phyloP scores from a whole-genome alignment of 768 basidiomycete species.

The Panellus pusillus region DNA sequence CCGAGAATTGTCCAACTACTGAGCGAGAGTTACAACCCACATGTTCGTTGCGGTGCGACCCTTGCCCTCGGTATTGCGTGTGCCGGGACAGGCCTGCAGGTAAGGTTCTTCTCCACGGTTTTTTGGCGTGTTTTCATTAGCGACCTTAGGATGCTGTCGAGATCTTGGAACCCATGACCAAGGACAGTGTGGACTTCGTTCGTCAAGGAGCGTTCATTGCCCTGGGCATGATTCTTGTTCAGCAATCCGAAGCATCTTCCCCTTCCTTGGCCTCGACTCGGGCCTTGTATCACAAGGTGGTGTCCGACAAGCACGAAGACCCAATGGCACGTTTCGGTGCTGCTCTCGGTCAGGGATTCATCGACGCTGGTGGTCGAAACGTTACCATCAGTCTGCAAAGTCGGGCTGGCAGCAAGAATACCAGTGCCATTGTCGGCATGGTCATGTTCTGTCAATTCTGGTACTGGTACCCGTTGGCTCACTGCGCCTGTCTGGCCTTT shows the following conservation, averaged over 20 bases:
- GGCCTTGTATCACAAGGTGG: slow-evolving; percentile 84
- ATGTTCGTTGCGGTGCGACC: slow-evolving; percentile 96
- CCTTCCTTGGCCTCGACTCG: slow-evolving; percentile 80
- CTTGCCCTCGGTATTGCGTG: slow-evolving; percentile 96
- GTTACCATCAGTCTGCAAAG: slow-evolving; percentile 93
- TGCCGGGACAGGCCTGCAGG: slow-evolving; percentile 94
- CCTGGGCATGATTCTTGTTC: slow-evolving; percentile 94
- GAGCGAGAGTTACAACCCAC: slow-evolving; percentile 98
- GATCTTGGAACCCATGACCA: slow-evolving; percentile 97
- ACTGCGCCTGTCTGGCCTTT: slow-evolving; percentile 90
- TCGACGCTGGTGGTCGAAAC: slow-evolving; percentile 97
- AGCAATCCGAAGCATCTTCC: slow-evolving; percentile 90
- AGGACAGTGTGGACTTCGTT: slow-evolving; percentile 97
- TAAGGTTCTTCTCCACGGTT: slow-evolving; percentile 31
- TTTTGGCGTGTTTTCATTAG: neutral
- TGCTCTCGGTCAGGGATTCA: slow-evolving; percentile 92
- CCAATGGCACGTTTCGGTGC: slow-evolving; percentile 99
- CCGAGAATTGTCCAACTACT: slow-evolving; percentile 95
- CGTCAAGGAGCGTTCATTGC: slow-evolving; percentile 96
- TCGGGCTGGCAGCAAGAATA: slow-evolving; percentile 89
- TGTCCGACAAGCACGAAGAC: slow-evolving; percentile 97
- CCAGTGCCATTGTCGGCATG: slow-evolving; percentile 97
- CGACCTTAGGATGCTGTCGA: slow-evolving; percentile 83
- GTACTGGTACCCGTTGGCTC: slow-evolving; percentile 99
- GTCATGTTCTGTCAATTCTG: slow-evolving; percentile 98